These are phyloP conservation scores for Aspergillus nanangensis DNA, from an alignment of 495 filamentous ascomycete genomes.

Conservation along the genomic window DNA sequence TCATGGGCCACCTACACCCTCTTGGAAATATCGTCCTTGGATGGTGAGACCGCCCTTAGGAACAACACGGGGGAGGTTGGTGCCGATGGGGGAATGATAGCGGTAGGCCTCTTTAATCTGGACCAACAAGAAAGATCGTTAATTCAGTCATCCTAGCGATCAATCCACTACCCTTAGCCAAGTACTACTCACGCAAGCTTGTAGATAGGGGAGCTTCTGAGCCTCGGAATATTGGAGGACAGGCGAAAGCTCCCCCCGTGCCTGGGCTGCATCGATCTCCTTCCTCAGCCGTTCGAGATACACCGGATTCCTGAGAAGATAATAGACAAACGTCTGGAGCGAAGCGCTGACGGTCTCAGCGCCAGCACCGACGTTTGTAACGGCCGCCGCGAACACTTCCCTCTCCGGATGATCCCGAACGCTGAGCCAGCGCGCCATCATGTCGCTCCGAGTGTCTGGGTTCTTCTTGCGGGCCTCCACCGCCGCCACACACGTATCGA, in stretches of 20 bases:
- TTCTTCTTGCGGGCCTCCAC: constrained; percentile 35
- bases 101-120: constrained; percentile 52
- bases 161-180: background rate
- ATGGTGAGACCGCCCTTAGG: constrained; percentile 25
- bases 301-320: constrained; percentile 24
- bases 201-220: constrained; percentile 29
- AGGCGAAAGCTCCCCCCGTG: constrained; percentile 17
- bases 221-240: constrained; percentile 22
- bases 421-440: constrained; percentile 43
- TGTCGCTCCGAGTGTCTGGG: constrained; percentile 31
- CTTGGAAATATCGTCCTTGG: constrained; percentile 28
- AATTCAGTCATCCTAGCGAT: too few species aligned
- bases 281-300: constrained; percentile 20
- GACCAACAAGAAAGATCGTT: too few species aligned
- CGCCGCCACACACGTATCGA: constrained; percentile 35
- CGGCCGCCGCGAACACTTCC: constrained; percentile 35
- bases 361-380: constrained; percentile 38
- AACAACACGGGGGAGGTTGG: constrained; percentile 24
- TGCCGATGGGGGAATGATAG: constrained; percentile 26
- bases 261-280: constrained; percentile 34
- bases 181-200: constrained; percentile 31
- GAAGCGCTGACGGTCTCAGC: constrained; percentile 39
- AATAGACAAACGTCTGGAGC: constrained; percentile 36
- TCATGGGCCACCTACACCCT: constrained; percentile 24
- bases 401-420: constrained; percentile 32